phyloP scores from a whole-genome alignment of 1,284 basidiomycete genomes.

The Trametes pubescens region DNA sequence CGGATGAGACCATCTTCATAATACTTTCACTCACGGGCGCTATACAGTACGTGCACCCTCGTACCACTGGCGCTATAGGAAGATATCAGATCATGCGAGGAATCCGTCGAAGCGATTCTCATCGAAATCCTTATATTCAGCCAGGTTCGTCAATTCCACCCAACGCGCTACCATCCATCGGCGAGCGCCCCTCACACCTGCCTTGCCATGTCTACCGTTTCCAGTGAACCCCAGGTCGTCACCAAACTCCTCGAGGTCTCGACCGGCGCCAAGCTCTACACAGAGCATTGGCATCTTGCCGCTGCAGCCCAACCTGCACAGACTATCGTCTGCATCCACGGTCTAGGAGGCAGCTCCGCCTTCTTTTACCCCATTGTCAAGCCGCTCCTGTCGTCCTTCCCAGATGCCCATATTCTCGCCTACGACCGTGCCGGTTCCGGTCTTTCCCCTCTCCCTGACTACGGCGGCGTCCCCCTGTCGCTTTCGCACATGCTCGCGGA shows the following conservation, averaged over 20 bases:
- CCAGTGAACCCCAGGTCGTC: background rate
- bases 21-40: background rate
- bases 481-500: conserved; percentile 13
- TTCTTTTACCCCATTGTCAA: conserved; percentile 18
- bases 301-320: background rate
- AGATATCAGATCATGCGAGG: background rate
- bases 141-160: background rate
- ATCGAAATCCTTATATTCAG: background rate
- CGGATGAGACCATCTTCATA: background rate
- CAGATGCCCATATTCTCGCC: conserved; percentile 12
- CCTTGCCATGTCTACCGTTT: conserved; percentile 6
- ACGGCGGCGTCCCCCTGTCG: background rate
- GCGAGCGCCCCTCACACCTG: background rate
- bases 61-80: background rate
- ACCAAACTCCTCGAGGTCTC: conserved; percentile 15
- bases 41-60: background rate
- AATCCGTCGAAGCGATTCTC: background rate
- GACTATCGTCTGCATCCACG: conserved; percentile 19
- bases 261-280: conserved; percentile 16
- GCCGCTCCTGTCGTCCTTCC: conserved; percentile 15
- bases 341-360: conserved; percentile 8
- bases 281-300: conserved; percentile 18
- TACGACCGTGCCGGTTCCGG: conserved; percentile 21
- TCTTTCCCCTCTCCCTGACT: conserved; percentile 11
- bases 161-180: background rate